Evolutionary conservation across 106 monocot genomes (phyloP).

Genomic region (Chionographis japonica): DNA sequence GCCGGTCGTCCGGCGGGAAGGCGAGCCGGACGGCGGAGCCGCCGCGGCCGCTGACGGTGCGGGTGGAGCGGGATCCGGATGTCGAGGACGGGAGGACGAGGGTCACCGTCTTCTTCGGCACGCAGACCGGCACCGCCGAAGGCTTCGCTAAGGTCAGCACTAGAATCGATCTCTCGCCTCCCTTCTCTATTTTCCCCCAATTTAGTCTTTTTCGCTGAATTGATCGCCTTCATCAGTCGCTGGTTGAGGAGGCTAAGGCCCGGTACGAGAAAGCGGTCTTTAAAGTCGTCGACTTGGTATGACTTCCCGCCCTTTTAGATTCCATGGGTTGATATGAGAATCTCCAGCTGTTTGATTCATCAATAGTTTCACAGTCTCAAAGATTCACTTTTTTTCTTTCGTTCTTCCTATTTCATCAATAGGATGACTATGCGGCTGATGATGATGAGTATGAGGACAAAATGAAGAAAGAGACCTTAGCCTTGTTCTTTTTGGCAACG

Average conservation of each 20-base stretch:
- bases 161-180: neutral
- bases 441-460: slow-evolving; percentile 67
- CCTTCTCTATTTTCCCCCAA: neutral
- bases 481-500: slow-evolving; percentile 64
- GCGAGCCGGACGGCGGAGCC: slow-evolving; percentile 17
- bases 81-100: slow-evolving; percentile 52
- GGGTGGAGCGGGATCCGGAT: slow-evolving; percentile 17
- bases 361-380: neutral
- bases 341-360: no score
- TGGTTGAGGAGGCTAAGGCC: slow-evolving; percentile 35
- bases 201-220: neutral
- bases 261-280: slow-evolving; percentile 33
- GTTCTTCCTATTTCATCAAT: neutral
- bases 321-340: no score
- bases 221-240: slow-evolving; percentile 5
- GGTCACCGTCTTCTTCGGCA: slow-evolving; percentile 58
- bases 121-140: slow-evolving; percentile 70
- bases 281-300: slow-evolving; percentile 41
- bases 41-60: slow-evolving; percentile 17
- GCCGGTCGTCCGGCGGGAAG: slow-evolving; percentile 19
- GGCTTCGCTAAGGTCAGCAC: slow-evolving; percentile 55
- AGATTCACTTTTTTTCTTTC: neutral
- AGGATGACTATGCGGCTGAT: slow-evolving; percentile 63
- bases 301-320: neutral
- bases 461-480: slow-evolving; percentile 55